phyloP scores from a whole-genome alignment of 306 rosid species.

The Fragaria ananassa region DNA sequence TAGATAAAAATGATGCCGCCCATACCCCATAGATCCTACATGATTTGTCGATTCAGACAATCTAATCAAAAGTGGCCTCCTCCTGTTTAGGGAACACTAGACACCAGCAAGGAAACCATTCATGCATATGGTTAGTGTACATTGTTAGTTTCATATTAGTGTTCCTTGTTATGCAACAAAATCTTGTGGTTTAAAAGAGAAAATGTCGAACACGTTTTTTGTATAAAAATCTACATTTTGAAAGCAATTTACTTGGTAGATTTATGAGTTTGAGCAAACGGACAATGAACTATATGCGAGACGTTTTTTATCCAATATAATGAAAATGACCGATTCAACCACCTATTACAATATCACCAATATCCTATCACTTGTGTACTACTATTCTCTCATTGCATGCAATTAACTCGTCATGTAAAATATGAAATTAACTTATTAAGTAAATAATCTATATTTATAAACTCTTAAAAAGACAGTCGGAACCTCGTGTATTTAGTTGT shows the following conservation, averaged over 20 bases:
- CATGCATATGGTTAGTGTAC: neutral
- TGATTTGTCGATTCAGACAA: slow-evolving; percentile 44
- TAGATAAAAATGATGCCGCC: neutral
- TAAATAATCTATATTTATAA: too few relatives aligned
- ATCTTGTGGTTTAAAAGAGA: slow-evolving; percentile 1
- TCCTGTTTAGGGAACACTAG: slow-evolving; percentile 61
- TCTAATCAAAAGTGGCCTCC: slow-evolving; percentile 38
- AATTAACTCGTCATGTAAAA: too few relatives aligned
- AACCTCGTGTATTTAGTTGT: too few relatives aligned
- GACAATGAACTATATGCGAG: neutral
- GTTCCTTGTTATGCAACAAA: slow-evolving; percentile 46
- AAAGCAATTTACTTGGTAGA: too few relatives aligned
- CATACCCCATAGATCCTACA: slow-evolving; percentile 17
- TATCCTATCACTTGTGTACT: too few relatives aligned
- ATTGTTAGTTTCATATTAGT: slow-evolving; percentile 26
- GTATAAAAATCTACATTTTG: neutral
- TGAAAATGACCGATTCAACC: too few relatives aligned
- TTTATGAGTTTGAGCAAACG: neutral
- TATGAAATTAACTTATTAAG: too few relatives aligned
- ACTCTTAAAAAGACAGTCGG: too few relatives aligned
- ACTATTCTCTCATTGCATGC: too few relatives aligned
- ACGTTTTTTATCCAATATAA: too few relatives aligned
- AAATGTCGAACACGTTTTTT: neutral
- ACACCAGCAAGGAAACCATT: slow-evolving; percentile 32
- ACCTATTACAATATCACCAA: too few relatives aligned